phyloP scores from a whole-genome alignment of 495 filamentous ascomycete genomes.

The Cladorrhinum samala region DNA sequence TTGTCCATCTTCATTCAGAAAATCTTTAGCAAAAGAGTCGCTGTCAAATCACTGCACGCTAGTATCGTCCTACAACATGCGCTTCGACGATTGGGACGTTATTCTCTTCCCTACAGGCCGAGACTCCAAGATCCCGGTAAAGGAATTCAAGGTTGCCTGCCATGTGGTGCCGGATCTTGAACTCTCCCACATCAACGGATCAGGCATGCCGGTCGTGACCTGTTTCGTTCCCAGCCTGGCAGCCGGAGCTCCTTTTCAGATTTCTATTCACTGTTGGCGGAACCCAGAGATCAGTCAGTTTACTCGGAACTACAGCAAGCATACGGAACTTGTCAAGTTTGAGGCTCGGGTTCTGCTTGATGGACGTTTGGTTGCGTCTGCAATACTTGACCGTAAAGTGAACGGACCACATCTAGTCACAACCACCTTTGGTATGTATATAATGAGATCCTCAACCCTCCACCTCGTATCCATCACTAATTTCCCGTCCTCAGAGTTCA shows the following conservation, averaged over 20 bases:
- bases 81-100: constrained; percentile 53
- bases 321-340: constrained; percentile 55
- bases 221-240: constrained; percentile 69
- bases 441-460: not conserved
- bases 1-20: not conserved
- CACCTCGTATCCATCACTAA: not conserved
- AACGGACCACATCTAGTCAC: constrained; percentile 55
- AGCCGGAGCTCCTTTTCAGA: constrained; percentile 55
- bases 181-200: constrained; percentile 38
- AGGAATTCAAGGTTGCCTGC: constrained; percentile 83
- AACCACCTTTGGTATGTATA: constrained; percentile 40
- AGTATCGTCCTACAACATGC: not conserved
- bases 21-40: not conserved
- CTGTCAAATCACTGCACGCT: not conserved
- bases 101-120: constrained; percentile 61
- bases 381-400: constrained; percentile 48
- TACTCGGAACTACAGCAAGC: constrained; percentile 54
- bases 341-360: constrained; percentile 68
- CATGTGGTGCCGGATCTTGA: constrained; percentile 63
- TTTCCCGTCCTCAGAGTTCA: too few relatives aligned
- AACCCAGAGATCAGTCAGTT: constrained; percentile 56
- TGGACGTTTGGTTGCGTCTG: constrained; percentile 60
- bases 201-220: constrained; percentile 60
- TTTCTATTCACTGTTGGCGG: constrained; percentile 82
- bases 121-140: constrained; percentile 56